Evolutionary conservation across 1,284 basidiomycete genomes (phyloP), one percentile per base, ranked within the genome.

Genomic region (Leccinum insigne): DNA sequence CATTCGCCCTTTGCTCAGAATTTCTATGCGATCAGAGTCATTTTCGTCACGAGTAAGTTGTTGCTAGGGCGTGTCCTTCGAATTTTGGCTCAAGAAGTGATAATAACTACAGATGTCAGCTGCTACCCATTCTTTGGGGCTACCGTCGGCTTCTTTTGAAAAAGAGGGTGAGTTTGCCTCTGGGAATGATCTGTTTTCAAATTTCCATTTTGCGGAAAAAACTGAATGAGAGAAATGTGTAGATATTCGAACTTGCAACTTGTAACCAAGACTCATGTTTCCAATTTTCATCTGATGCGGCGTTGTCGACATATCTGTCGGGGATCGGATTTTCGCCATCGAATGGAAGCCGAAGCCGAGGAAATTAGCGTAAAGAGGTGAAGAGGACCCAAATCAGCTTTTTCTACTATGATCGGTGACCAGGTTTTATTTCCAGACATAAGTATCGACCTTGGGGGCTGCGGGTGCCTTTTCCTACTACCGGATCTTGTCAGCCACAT

Each of bases 391-490:
- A 5, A 23, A 52, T 63, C n/a, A 58, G 44, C 32, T 13, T 10
- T 35, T 26, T 21, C 35, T 47, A 26, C 16, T 13, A 9, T 21
- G 16, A 47, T n/a, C 42, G 16, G 42, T 16, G 32, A 57, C 42
- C 26, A 35, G 14, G 40, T 8, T 47, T 54, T 32, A 59, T 35
- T 56, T 58, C 9, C 29, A n/a, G 26, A 59, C 47, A 44, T 29
- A 32, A 60, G n/a, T 67, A n/a, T 62, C 68, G 61, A 44, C 35
- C 32, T 16, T 58, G 49, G 57, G 61, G 56, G 14, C n/a, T n/a
- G 32, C 32, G 32, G 32, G 32, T 35, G 32, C 32, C 32, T 66
- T 65, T 71, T 64, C 63, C 67, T 64, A 65, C 62, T 56, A 35
- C 32, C 32, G 16, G 42, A 42, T 42, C 42, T 40, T 42, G 14